Evolutionary conservation across 345 rosid species (phyloP), one percentile per base, ranked within the genome.

Genomic region (Lepidium aucheri): DNA sequence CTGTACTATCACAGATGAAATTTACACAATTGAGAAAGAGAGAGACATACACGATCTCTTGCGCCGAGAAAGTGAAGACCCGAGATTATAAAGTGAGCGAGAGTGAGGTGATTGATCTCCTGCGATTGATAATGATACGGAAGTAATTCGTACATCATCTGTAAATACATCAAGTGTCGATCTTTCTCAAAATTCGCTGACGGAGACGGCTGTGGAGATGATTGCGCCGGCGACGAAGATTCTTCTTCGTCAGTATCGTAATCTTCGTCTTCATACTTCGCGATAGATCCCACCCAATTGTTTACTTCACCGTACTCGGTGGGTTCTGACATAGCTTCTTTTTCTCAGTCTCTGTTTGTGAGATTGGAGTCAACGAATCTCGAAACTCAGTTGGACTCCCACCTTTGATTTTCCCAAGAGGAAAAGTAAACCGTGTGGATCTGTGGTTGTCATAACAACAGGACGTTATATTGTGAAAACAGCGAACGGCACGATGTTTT

Each of bases 81-180:
- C 30, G 93, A 94, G 81, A 94, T 78, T 47, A 73, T 80, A 74
- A 88, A 88, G 73, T 86, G 82, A 45, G 95, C 93, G 43, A 94
- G 95, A 4, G 97, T 86, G 55, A 94, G 82, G 50, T 78, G 96
- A 70, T 85, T 90, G 86, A 84, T 83, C 87, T 94, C 99, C 76
- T 88, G 96, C 0, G 84, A 62, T 77, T 94, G 96, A 39, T 85
- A 86, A 41, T 83, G 75, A 45, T 61, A n/a, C 0, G 97, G 93
- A 53, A 94, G 59, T 81, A 86, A 26, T 69, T 81, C 76, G 75
- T 85, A 88, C 96, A 88, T 85, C 99, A 86, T 86, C 84, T 75
- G 60, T 50, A 86, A 51, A 80, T 42, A 94, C 32, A 72, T 24
- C 71, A 84, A 79, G 80, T 90, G 99, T 35, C 74, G 72, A 18